A percentile compares a stretch with the other conserved stretches of the same genome.
Evolutionary conservation across 2,329 filamentous ascomycete species (phyloP).

Genomic region (Macrophomina phaseolina): DNA sequence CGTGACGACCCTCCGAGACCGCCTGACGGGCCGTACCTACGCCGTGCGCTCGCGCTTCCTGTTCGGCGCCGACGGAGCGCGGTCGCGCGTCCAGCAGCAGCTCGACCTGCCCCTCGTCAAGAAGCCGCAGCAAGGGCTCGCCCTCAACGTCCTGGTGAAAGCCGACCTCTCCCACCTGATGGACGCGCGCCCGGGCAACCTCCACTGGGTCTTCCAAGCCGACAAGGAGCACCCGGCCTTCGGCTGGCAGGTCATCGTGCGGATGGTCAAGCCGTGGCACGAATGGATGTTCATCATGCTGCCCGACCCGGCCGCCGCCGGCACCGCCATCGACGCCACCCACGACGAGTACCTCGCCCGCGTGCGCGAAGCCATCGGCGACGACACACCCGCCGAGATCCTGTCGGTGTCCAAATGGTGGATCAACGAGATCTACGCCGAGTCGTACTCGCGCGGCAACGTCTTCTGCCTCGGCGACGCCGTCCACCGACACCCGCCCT

Average conservation of each 20-base stretch:
- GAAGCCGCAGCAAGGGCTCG: conserved; percentile 55
- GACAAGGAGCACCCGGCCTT: conserved; percentile 58
- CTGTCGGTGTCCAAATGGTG: conserved; percentile 24
- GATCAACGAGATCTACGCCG: conserved; percentile 31
- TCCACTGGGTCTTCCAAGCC: conserved; percentile 66
- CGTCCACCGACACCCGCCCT: conserved; percentile 37
- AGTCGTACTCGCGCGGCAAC: conserved; percentile 27
- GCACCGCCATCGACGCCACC: conserved; percentile 6
- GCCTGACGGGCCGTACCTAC: conserved; percentile 47
- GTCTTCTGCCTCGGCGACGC: conserved; percentile 35
- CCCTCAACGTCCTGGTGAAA: conserved; percentile 57
- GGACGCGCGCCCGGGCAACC: conserved; percentile 59
- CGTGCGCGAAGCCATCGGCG: conserved; percentile 25
- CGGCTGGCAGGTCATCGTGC: conserved; percentile 56
- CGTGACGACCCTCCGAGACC: conserved; percentile 46
- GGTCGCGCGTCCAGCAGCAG: conserved; percentile 54
- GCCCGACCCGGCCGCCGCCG: conserved; percentile 5
- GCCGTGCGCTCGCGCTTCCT: conserved; percentile 60
- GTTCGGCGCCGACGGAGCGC: conserved; percentile 64
- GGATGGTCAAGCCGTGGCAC: conserved; percentile 69
- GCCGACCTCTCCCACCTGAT: conserved; percentile 59
- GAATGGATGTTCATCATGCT: conserved; percentile 60
- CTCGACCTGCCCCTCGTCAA: conserved; percentile 55
- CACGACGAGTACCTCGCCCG: conserved; percentile 33
- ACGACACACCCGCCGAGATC: conserved; percentile 20